These are phyloP conservation scores for Didymella pinodella DNA, from an alignment of 2,329 filamentous ascomycete genomes.

Conservation along the genomic window DNA sequence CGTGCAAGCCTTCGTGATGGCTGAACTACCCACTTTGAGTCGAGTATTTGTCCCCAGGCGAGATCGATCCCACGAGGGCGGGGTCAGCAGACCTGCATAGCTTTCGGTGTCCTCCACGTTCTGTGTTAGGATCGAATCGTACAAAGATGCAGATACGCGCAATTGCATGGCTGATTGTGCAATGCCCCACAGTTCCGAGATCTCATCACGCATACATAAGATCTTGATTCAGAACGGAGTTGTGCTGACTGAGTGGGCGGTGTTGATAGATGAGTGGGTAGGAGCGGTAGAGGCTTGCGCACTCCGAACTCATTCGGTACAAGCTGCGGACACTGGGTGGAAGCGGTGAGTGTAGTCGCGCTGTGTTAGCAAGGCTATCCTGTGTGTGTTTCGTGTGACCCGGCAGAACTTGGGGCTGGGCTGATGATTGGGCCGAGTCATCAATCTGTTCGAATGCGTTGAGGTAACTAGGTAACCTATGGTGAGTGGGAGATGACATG, in stretches of 20 bases:
- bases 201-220: constrained; percentile 6
- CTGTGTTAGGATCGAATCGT: constrained; percentile 8
- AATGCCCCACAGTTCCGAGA: constrained; percentile 5
- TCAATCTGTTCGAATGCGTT: neutral
- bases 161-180: constrained; percentile 12
- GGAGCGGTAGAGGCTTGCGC: constrained; percentile 8
- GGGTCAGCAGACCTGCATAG: constrained; percentile 23
- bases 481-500: neutral
- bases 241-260: constrained; percentile 5
- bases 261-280: constrained; percentile 5
- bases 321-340: constrained; percentile 11
- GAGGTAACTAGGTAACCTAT: neutral
- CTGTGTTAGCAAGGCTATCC: constrained; percentile 19
- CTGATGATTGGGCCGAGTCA: constrained; percentile 2
- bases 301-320: constrained; percentile 9
- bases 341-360: constrained; percentile 15
- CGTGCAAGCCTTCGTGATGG: constrained; percentile 17
- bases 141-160: constrained; percentile 17
- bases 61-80: constrained; percentile 14
- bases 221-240: constrained; percentile 2
- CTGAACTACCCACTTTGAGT: constrained; percentile 13
- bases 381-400: constrained; percentile 9
- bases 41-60: neutral
- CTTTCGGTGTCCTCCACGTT: constrained; percentile 12
- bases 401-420: constrained; percentile 1